Evolutionary conservation across 2,329 filamentous ascomycete species (phyloP), one percentile per base, ranked within the genome.

Genomic region (Celoporthe dispersa): DNA sequence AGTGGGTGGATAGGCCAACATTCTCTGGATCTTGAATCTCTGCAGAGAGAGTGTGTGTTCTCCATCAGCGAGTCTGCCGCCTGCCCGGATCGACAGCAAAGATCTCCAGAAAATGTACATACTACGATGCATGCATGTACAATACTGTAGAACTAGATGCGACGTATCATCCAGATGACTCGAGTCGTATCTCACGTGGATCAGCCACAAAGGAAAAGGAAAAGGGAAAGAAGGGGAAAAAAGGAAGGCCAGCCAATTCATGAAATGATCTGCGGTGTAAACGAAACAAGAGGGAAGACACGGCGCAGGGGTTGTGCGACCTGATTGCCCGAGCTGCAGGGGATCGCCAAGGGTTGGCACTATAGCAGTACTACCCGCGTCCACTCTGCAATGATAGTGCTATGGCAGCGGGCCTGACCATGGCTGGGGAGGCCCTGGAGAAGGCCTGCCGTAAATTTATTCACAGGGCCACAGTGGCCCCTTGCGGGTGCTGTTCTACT

Each of bases 221-320:
- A 44, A 7, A n/a, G n/a, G 6, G 8, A 48, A 48, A n/a, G 44
- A 7, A 48, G 11, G 19, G 11, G 3, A n/a, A n/a, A 9, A 2
- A 16, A n/a, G 3, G 51, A n/a, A 11, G 12, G 48, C 53, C 53
- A 57, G 53, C 53, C 53, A 57, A 14, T 57, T 57, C 25, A 19
- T 31, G 53, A 57, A 16, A 57, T 31, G 53, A 57, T 57, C 53
- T 31, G 25, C 28, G 53, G 53, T 33, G 53, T 31, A 57, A 57
- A 57, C 53, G 53, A 57, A 57, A 57, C 53, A 31, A 57, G 3
- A 57, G 53, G 53, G 12, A 57, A 57, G 25, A 57, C 25, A 57
- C 25, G 25, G 25, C n/a, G 25, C 51, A 28, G 51, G 51, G 51
- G 51, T 25, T 16, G n/a, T 48, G 41, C 44, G 44, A 48, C 44